These are phyloP conservation scores for Yarrowia porcina DNA, from an alignment of 805 yeast species.

Conservation along the genomic window DNA sequence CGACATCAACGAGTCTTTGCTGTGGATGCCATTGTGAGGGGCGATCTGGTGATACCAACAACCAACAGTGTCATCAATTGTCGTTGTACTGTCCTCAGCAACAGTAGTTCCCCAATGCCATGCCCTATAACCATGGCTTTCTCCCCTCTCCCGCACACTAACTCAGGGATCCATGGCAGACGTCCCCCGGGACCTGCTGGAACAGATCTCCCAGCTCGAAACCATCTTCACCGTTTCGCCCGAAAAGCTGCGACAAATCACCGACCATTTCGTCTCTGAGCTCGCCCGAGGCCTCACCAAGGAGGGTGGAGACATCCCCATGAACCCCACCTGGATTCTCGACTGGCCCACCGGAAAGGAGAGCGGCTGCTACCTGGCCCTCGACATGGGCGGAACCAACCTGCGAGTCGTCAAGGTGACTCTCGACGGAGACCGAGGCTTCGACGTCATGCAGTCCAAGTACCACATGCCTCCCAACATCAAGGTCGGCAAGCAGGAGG, in stretches of 20 bases:
- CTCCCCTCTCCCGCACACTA: neutral
- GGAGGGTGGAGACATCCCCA: constrained; percentile 84
- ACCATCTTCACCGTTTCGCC: constrained; percentile 58
- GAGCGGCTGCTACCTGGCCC: constrained; percentile 83
- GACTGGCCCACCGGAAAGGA: constrained; percentile 91
- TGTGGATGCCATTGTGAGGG: neutral
- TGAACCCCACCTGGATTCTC: constrained; percentile 97
- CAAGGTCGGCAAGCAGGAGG: constrained; percentile 76
- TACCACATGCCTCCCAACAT: constrained; percentile 71
- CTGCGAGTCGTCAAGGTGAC: constrained; percentile 86
- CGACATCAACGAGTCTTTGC: too few species aligned
- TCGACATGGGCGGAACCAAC: constrained; percentile 97
- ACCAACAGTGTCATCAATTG: too few species aligned
- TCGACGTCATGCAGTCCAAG: constrained; percentile 83
- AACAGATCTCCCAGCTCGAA: constrained; percentile 58
- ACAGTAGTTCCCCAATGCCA: too few species aligned
- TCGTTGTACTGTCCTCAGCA: too few species aligned
- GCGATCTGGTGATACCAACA: too few species aligned
- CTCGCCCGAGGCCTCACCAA: constrained; percentile 71
- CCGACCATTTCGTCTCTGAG: constrained; percentile 73
- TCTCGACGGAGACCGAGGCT: constrained; percentile 76
- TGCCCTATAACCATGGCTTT: too few species aligned
- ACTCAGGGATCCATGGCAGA: constrained; percentile 56
- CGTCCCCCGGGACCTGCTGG: constrained; percentile 60
- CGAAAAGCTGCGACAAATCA: constrained; percentile 59